These are phyloP conservation scores for Yamadazyma dushanensis DNA, from an alignment of 1,139 yeast species.

Conservation along the genomic window DNA sequence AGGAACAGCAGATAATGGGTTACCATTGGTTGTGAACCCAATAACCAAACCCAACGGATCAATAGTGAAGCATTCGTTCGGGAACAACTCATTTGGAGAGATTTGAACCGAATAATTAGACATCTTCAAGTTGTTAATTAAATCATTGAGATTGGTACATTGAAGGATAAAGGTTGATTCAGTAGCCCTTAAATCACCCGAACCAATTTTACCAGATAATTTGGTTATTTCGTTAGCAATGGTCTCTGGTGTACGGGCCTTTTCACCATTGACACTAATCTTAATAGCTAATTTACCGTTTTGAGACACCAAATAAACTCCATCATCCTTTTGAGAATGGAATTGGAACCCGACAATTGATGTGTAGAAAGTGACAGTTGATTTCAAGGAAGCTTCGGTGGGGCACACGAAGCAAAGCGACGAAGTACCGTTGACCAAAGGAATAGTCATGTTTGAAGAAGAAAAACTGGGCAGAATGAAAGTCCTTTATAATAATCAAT, in stretches of 20 bases:
- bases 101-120: constrained; percentile 32
- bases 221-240: constrained; percentile 24
- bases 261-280: constrained; percentile 22
- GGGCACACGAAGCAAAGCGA: constrained; percentile 48
- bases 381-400: constrained; percentile 28
- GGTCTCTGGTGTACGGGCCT: constrained; percentile 28
- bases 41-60: constrained; percentile 69
- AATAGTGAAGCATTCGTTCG: constrained; percentile 63
- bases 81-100: constrained; percentile 64
- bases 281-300: constrained; percentile 32
- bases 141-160: constrained; percentile 31
- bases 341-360: constrained; percentile 42
- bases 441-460: constrained; percentile 22
- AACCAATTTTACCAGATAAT: constrained; percentile 26
- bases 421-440: constrained; percentile 54
- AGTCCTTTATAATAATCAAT: constrained; percentile 2
- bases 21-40: constrained; percentile 63
- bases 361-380: constrained; percentile 49
- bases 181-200: constrained; percentile 53
- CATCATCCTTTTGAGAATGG: constrained; percentile 23
- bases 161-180: constrained; percentile 42
- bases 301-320: constrained; percentile 32
- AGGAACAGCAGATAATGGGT: constrained; percentile 57
- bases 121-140: constrained; percentile 33
- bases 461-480: constrained; percentile 4